Evolutionary conservation across 73 alveolate genomes (phyloP).

Genomic region (Tetrahymena thermophila): DNA sequence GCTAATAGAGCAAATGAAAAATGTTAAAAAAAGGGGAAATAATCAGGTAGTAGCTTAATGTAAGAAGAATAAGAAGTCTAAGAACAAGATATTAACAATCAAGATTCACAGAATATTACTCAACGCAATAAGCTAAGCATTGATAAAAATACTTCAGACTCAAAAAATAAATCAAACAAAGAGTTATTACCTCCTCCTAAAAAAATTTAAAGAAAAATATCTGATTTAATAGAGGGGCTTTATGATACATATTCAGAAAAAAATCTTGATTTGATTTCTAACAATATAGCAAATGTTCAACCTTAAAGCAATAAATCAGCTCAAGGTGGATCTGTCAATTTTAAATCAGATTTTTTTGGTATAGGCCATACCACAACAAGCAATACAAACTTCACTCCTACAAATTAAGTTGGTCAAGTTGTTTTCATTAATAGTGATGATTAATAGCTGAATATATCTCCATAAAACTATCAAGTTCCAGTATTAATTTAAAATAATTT

Average conservation of each 20-base stretch:
- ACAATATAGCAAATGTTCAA: not conserved
- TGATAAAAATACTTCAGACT: not conserved
- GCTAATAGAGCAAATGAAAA: not conserved
- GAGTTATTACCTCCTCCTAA: not conserved
- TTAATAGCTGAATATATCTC: not conserved
- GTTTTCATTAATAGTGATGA: not conserved
- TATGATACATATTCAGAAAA: not conserved
- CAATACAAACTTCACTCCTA: not conserved
- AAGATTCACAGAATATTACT: not conserved
- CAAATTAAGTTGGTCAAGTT: not conserved
- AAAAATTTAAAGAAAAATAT: not conserved
- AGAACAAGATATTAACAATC: not conserved
- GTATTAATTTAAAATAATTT: not conserved
- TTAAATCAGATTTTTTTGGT: not conserved
- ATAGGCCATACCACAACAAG: not conserved
- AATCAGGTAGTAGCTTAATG: not conserved
- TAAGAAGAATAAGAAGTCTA: not conserved
- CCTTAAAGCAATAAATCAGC: not conserved
- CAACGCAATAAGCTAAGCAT: not conserved
- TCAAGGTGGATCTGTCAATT: not conserved
- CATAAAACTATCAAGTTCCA: not conserved
- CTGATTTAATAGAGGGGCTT: not conserved
- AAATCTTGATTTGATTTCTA: not conserved
- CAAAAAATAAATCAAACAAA: not conserved
- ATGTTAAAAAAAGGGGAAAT: not conserved